Conservation (phyloP, 768 basidiomycete genomes). For the Lactifluus rugatus region DNA sequence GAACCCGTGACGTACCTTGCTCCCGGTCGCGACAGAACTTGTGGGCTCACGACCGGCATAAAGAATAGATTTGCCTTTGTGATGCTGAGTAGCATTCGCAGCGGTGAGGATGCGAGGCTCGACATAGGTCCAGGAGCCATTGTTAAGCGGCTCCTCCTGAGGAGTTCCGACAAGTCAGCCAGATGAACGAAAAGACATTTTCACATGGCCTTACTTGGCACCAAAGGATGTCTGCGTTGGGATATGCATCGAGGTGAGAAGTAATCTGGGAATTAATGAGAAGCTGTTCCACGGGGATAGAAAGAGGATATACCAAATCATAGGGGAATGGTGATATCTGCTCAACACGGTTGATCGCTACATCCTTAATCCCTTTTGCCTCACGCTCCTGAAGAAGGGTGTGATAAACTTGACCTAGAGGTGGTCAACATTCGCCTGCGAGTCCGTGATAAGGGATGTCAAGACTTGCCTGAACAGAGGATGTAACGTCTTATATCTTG, state of each 20-base stretch:
- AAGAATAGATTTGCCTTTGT: conserved; percentile 80
- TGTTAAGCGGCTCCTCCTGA: conserved; percentile 92
- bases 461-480: conserved; percentile 60
- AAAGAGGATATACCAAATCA: conserved; percentile 54
- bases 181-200: background rate
- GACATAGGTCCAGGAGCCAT: conserved; percentile 95
- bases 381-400: conserved; percentile 84
- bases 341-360: conserved; percentile 90
- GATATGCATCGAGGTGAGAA: conserved; percentile 92
- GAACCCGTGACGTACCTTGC: conserved; percentile 49
- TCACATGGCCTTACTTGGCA: conserved; percentile 53
- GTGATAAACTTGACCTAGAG: conserved; percentile 85
- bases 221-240: conserved; percentile 90
- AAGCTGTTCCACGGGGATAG: background rate
- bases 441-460: background rate
- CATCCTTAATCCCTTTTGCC: conserved; percentile 80
- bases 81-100: conserved; percentile 81
- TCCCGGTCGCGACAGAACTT: conserved; percentile 85
- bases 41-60: conserved; percentile 92
- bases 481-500: conserved; percentile 89
- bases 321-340: conserved; percentile 98
- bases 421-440: background rate
- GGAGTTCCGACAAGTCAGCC: conserved; percentile 6
- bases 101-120: conserved; percentile 91
- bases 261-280: conserved; percentile 47